Conservation (phyloP, 2,329 filamentous ascomycete species). For the Colletotrichum spaethianum region DNA sequence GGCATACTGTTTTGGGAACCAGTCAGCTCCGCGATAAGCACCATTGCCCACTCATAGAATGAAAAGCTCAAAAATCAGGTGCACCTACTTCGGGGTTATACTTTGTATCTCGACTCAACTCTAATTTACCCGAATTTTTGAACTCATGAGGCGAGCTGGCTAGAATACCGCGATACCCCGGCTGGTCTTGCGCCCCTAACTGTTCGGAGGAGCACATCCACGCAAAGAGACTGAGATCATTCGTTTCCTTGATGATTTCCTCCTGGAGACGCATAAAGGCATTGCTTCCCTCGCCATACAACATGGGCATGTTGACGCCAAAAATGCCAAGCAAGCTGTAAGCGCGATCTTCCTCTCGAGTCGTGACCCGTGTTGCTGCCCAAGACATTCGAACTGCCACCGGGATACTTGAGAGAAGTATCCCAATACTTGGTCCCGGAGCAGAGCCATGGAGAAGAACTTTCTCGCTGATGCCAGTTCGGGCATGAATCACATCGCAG, state of each 20-base stretch:
- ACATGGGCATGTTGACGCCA: constrained; percentile 46
- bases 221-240: not conserved
- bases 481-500: not conserved
- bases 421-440: not conserved
- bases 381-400: constrained; percentile 44
- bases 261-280: constrained; percentile 43
- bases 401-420: not conserved
- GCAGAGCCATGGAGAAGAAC: not conserved
- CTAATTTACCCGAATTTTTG: not conserved
- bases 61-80: not conserved
- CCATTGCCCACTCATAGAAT: not conserved
- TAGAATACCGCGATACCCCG: not conserved
- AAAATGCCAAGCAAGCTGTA: constrained; percentile 49
- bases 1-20: not conserved
- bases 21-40: not conserved
- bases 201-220: not conserved
- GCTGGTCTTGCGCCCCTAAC: not conserved
- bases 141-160: not conserved
- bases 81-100: not conserved
- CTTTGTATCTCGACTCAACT: not conserved
- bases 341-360: constrained; percentile 44
- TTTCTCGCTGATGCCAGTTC: not conserved
- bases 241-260: not conserved
- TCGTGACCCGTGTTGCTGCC: constrained; percentile 44
- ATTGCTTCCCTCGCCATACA: constrained; percentile 46